phyloP scores from a whole-genome alignment of 768 basidiomycete species.

The Lactifluus echinatus region DNA sequence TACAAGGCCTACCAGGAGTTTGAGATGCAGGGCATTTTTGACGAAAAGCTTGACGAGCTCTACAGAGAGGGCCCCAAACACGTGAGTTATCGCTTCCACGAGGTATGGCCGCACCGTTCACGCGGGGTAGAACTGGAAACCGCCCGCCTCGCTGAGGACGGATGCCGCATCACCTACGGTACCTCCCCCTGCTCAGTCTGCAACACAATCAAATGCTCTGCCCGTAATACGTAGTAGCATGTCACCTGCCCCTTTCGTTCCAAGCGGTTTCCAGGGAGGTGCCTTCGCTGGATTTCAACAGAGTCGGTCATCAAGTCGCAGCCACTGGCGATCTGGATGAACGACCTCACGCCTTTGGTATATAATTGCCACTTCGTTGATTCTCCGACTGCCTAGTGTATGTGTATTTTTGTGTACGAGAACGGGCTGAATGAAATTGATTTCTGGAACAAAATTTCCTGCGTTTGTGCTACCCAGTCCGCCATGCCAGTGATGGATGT shows the following conservation, averaged over 20 bases:
- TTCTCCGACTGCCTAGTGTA: background rate
- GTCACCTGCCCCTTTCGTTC: slow-evolving; percentile 8
- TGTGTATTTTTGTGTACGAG: background rate
- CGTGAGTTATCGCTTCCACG: slow-evolving; percentile 35
- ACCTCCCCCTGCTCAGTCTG: slow-evolving; percentile 13
- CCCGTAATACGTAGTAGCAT: slow-evolving; percentile 15
- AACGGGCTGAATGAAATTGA: background rate
- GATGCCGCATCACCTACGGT: background rate
- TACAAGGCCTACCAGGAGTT: slow-evolving; percentile 76
- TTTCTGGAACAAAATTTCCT: background rate
- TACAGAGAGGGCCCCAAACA: slow-evolving; percentile 72
- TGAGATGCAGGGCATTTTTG: slow-evolving; percentile 69
- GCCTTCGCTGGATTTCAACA: slow-evolving; percentile 14
- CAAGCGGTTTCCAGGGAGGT: slow-evolving; percentile 12
- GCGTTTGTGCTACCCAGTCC: background rate
- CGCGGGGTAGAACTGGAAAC: slow-evolving; percentile 44
- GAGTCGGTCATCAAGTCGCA: slow-evolving; percentile 9
- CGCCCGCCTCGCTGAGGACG: slow-evolving; percentile 29
- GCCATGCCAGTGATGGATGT: too few relatives aligned
- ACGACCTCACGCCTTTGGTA: background rate
- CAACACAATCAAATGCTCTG: slow-evolving; percentile 14
- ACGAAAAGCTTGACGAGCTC: slow-evolving; percentile 78
- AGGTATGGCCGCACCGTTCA: background rate
- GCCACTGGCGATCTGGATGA: slow-evolving; percentile 12
- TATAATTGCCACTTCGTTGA: background rate